Evolutionary conservation across 805 yeast genomes (phyloP).

Genomic region (Pichia phayaonensis): DNA sequence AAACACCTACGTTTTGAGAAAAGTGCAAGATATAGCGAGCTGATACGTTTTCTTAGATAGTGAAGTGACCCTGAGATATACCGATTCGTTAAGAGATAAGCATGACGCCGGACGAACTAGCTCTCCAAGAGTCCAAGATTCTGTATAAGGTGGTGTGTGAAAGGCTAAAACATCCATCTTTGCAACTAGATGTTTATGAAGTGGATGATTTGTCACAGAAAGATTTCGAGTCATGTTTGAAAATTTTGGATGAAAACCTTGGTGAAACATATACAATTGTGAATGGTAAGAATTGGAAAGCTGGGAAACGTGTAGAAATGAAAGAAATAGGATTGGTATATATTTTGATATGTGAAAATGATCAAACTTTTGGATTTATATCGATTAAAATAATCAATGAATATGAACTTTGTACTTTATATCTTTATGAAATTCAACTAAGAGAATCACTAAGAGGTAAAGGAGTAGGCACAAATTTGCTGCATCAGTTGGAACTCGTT

Average conservation of each 20-base stretch:
- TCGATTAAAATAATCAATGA: constrained; percentile 40
- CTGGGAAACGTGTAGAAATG: constrained; percentile 38
- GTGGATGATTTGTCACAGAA: not conserved
- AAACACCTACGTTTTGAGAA: not conserved
- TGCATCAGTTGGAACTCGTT: constrained; percentile 30
- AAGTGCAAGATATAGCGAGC: not conserved
- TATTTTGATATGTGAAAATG: constrained; percentile 24
- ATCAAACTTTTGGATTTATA: constrained; percentile 33
- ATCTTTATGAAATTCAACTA: constrained; percentile 53
- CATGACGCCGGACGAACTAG: not conserved
- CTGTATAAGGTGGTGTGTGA: not conserved
- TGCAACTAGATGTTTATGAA: not conserved
- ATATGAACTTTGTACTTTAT: constrained; percentile 33
- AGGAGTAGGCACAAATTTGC: constrained; percentile 34
- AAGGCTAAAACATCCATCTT: not conserved
- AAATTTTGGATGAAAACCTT: constrained; percentile 21
- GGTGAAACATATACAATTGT: constrained; percentile 19
- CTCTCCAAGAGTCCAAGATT: not conserved
- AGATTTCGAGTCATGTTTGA: constrained; percentile 12
- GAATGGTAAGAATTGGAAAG: constrained; percentile 36
- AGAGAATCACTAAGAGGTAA: constrained; percentile 27
- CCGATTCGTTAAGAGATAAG: too few relatives aligned
- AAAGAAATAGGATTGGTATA: constrained; percentile 40
- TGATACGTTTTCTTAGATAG: not conserved
- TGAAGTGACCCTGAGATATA: too few relatives aligned